Evolutionary conservation across 192 early-diverging fungal species (phyloP), one percentile per base, ranked within the genome.

Genomic region (Backusella luteola): DNA sequence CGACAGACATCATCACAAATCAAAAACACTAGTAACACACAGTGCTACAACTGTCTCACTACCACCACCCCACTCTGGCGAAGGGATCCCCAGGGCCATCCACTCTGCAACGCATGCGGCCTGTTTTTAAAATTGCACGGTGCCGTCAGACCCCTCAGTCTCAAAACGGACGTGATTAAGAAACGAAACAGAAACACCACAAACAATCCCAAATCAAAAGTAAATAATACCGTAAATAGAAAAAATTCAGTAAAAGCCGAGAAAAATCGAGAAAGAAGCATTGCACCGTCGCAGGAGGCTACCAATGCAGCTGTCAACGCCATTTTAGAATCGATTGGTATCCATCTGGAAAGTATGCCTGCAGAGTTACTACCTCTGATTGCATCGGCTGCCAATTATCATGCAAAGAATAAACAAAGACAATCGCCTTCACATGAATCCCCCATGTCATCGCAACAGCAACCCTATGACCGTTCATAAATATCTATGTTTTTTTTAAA

Each of bases 51-150:
- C 38, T 81, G 80, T 34, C 32, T 42, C 1, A 81, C 80, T 0
- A 96, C 92, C 32, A 93, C 91, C 26, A 99, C 98, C 0, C 93
- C 96, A 6, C 87, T 99, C 23, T 99, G 98, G 98, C 90, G 98
- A 7, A 84, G 96, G 29, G 91, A 97, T 80, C 90, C 92, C 6
- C 87, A 91, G 44, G 98, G 97, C 34, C 92, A 94, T 38, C 91
- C 95, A 6, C 90, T 99, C 7, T 99, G 98, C 79, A 99, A 99
- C 70, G 97, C 97, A 0, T 99, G 98, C 78, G 98, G 98, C 6
- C 83, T 99, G 67, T 99, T 94, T 81, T 91, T 92, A 81, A 99
- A 99, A 89, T 86, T 99, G 34, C 98, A 99, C 78, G 94, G 93
- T 52, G 91, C 93, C 44, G 88, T 92, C 3, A 85, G 98, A 69